Base-by-base conservation (phyloP, 1,284 basidiomycete species). In the Tilletia horrida region DNA sequence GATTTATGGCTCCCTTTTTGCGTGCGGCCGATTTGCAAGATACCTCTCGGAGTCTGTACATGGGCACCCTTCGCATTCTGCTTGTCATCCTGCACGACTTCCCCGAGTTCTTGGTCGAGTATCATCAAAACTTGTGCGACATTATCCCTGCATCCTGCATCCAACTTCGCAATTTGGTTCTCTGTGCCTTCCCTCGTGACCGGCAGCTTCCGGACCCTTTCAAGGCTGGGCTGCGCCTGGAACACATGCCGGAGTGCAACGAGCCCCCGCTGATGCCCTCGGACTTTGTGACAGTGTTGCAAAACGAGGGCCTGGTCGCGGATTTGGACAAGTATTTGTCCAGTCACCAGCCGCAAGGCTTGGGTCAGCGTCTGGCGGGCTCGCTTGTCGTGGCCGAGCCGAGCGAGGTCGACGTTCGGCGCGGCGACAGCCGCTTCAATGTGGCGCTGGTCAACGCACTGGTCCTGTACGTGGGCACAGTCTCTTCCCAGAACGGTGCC, bases 31-130 rank as follows among this genome's bases (percentile, higher is more conserved):
- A 92, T 77, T 85, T 97, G 70, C 88, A 91, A 71, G 86, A 88
- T 27, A 89, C 93, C 11, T 90, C 91, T n/a, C 87, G 91, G 65
- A 90, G 91, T 74, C 86, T 98, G 65, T 97, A 96, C 85, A 89
- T 90, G 64, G 96, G 93, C n/a, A 89, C 93, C 23, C 86, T 97
- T 61, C 88, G 94, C 47, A 87, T 98, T 57, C 87, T 97, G 64
- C 87, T 98, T 63, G 92, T 98, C 68, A 88, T 98, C 67, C 87
- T 98, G 67, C 95, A 98, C 84, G 96, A 98, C 84, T 97, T 97
- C 86, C 95, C 96, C 62, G 94, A 97, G 74, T 98, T 97, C 86
- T 86, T 99, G 70, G 91, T 90, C 82, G 92, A 95, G 84, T 93
- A 96, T 82, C 95, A 97, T 84, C 94, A 96, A 85, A 90, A 91